phyloP scores from a whole-genome alignment of 805 yeast species.

The Maudiozyma pseudohumilis region DNA sequence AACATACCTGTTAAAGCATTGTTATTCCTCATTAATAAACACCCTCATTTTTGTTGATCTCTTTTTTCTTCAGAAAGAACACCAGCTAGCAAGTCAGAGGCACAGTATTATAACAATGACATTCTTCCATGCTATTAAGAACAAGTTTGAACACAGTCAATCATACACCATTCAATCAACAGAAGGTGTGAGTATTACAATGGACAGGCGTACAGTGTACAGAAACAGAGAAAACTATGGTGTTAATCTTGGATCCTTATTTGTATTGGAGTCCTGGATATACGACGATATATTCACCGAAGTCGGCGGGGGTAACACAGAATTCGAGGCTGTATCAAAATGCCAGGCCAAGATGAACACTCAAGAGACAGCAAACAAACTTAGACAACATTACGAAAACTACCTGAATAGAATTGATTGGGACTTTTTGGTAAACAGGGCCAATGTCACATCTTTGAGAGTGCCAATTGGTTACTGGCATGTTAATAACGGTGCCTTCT shows the following conservation, averaged over 20 bases:
- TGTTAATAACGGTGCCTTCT: constrained; percentile 51
- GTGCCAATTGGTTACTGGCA: constrained; percentile 92
- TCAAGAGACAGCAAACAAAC: constrained; percentile 41
- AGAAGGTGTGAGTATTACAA: constrained; percentile 11
- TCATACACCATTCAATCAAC: constrained; percentile 25
- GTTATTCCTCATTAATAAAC: too few species aligned
- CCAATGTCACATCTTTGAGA: constrained; percentile 69
- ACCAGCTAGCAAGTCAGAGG: too few species aligned
- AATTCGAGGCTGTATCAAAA: constrained; percentile 59
- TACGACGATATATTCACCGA: constrained; percentile 51
- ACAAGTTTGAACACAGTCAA: constrained; percentile 7
- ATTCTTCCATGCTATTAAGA: neutral
- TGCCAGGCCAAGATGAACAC: constrained; percentile 40
- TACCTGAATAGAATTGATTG: constrained; percentile 67
- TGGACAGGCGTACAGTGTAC: constrained; percentile 38
- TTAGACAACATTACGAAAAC: constrained; percentile 56
- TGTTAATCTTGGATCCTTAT: constrained; percentile 75
- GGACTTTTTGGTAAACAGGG: constrained; percentile 53
- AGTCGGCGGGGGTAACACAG: constrained; percentile 51
- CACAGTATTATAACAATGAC: neutral
- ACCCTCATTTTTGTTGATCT: too few species aligned
- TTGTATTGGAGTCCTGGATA: constrained; percentile 75
- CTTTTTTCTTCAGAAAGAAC: too few species aligned
- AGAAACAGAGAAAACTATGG: constrained; percentile 63
- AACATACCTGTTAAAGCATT: too few species aligned